These are phyloP conservation scores for Poterioochromonas sp. DNA, from an alignment of 352 stramenopile species.

Conservation along the genomic window DNA sequence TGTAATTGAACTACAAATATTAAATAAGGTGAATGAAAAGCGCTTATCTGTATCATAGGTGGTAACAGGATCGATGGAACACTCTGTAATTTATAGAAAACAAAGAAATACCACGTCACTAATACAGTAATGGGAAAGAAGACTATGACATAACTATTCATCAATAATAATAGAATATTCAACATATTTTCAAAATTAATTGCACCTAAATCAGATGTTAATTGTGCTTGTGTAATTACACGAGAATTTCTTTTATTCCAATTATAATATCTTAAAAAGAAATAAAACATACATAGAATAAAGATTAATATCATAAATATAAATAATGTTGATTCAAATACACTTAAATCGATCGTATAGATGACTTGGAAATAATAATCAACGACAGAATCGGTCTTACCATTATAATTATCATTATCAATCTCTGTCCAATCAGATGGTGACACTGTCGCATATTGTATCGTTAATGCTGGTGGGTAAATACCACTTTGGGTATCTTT, in stretches of 20 bases:
- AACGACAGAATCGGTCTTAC: not conserved
- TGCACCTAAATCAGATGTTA: slow-evolving; percentile 6
- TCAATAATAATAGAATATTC: slow-evolving; percentile 45
- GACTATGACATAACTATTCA: slow-evolving; percentile 50
- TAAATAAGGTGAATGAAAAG: slow-evolving; percentile 65
- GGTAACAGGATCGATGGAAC: slow-evolving; percentile 19
- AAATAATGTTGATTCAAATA: not conserved
- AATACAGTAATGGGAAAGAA: slow-evolving; percentile 61
- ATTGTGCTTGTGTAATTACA: not conserved
- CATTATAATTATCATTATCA: not conserved
- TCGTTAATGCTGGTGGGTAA: slow-evolving; percentile 60
- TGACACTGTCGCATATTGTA: slow-evolving; percentile 59
- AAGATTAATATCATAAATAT: not conserved
- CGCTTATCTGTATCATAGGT: not conserved
- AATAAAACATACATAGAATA: slow-evolving; percentile 36
- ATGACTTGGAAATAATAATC: not conserved
- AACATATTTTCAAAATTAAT: slow-evolving; percentile 36
- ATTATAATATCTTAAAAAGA: slow-evolving; percentile 66
- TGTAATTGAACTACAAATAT: slow-evolving; percentile 67
- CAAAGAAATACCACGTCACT: slow-evolving; percentile 70
- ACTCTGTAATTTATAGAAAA: slow-evolving; percentile 85
- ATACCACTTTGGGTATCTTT: slow-evolving; percentile 51
- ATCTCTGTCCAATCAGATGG: not conserved
- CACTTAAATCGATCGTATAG: not conserved
- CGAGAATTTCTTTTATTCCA: slow-evolving; percentile 61